Evolutionary conservation across 192 early-diverging fungal genomes (phyloP).

Genomic region (Backusella liffmaniae): DNA sequence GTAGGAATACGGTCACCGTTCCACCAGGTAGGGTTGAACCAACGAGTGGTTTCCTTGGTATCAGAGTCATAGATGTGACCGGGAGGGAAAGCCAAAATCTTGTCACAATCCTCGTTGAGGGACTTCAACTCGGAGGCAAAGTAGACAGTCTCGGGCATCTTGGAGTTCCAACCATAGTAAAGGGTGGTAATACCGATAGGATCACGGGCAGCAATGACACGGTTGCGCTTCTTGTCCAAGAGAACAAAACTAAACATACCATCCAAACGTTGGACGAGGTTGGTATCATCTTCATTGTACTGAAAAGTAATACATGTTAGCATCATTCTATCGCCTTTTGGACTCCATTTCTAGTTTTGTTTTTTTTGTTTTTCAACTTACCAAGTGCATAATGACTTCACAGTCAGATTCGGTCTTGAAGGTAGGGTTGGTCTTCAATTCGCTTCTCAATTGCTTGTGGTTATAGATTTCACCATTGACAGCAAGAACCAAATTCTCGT

Average conservation of each 20-base stretch:
- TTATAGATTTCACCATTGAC: slow-evolving; percentile 99
- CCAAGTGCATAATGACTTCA: slow-evolving; percentile 93
- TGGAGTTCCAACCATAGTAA: slow-evolving; percentile 87
- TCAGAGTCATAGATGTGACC: slow-evolving; percentile 88
- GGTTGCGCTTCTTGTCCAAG: slow-evolving; percentile 78
- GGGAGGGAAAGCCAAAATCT: slow-evolving; percentile 96
- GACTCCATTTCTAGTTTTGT: neutral
- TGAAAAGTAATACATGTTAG: slow-evolving; percentile 18
- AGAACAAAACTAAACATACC: slow-evolving; percentile 97
- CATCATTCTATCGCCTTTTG: neutral
- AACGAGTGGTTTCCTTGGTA: slow-evolving; percentile 76
- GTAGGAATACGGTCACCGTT: slow-evolving; percentile 56
- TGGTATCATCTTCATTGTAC: slow-evolving; percentile 85
- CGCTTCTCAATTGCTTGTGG: slow-evolving; percentile 80
- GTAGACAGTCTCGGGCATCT: slow-evolving; percentile 84
- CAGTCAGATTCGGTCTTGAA: slow-evolving; percentile 99
- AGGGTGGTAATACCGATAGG: slow-evolving; percentile 98
- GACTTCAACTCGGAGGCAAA: slow-evolving; percentile 95
- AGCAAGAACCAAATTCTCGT: slow-evolving; percentile 81
- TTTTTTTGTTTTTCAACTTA: slow-evolving; percentile 35
- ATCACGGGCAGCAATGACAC: slow-evolving; percentile 89
- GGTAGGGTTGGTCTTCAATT: slow-evolving; percentile 64
- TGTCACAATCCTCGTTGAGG: slow-evolving; percentile 95
- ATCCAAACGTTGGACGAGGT: slow-evolving; percentile 83
- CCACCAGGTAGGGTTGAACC: slow-evolving; percentile 94